Conservation (phyloP, 2,329 filamentous ascomycete genomes). For the Aspergillus ustus region DNA sequence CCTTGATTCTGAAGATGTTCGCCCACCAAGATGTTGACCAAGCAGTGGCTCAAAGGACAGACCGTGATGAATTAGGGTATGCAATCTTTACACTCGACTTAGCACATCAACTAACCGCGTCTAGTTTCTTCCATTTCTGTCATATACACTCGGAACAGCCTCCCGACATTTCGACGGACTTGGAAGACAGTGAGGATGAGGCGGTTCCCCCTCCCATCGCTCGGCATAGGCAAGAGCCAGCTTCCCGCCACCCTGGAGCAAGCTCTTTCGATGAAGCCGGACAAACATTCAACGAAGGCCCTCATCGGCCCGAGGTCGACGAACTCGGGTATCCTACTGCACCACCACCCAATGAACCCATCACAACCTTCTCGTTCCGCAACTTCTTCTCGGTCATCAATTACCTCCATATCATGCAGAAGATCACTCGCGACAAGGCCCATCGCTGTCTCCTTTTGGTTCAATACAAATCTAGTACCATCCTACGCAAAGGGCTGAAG, state of each 20-base stretch:
- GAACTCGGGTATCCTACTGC: conserved; percentile 80
- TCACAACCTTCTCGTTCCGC: conserved; percentile 88
- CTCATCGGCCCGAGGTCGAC: conserved; percentile 67
- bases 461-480: conserved; percentile 91
- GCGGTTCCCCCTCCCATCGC: conserved; percentile 82
- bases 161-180: conserved; percentile 39
- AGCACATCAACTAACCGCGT: conserved; percentile 17
- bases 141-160: conserved; percentile 70
- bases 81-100: conserved; percentile 22
- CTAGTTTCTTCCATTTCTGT: conserved; percentile 90
- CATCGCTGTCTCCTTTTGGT: conserved; percentile 93
- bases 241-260: conserved; percentile 29
- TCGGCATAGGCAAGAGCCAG: conserved; percentile 54
- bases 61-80: conserved; percentile 80
- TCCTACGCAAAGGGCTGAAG: conserved; percentile 87
- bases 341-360: conserved; percentile 70
- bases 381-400: conserved; percentile 97
- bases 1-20: conserved; percentile 88
- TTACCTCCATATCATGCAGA: conserved; percentile 94
- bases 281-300: conserved; percentile 31
- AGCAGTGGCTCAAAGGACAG: conserved; percentile 81
- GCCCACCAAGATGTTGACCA: conserved; percentile 93
- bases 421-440: conserved; percentile 93
- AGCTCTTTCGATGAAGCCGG: conserved; percentile 32
- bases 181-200: conserved; percentile 64